Conservation (phyloP, 2,329 filamentous ascomycete genomes). For the Arachnomyces sp. region DNA sequence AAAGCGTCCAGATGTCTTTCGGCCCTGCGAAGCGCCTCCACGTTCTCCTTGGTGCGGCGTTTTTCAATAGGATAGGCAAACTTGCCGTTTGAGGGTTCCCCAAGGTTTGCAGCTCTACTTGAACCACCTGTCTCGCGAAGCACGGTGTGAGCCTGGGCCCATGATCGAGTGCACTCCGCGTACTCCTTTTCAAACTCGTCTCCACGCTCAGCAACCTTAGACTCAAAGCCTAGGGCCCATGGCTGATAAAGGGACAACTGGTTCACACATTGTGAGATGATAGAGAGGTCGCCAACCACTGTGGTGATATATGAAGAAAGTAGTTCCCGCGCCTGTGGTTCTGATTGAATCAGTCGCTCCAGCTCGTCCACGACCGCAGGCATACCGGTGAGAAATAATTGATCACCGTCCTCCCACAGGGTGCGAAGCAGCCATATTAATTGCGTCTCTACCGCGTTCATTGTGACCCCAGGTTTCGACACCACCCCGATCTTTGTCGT, state of each 20-base stretch:
- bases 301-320: slow-evolving; percentile 31
- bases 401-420: slow-evolving; percentile 30
- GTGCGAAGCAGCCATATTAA: slow-evolving; percentile 30
- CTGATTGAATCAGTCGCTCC: slow-evolving; percentile 35
- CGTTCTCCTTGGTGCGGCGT: slow-evolving; percentile 38
- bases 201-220: slow-evolving; percentile 15
- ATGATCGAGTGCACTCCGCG: not conserved
- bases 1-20: slow-evolving; percentile 43
- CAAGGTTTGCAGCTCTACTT: slow-evolving; percentile 14
- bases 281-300: slow-evolving; percentile 38
- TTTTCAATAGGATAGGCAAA: slow-evolving; percentile 45
- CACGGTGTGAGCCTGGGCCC: not conserved
- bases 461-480: slow-evolving; percentile 12
- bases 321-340: slow-evolving; percentile 28
- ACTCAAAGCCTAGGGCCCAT: slow-evolving; percentile 39
- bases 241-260: slow-evolving; percentile 43
- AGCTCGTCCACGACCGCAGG: slow-evolving; percentile 41
- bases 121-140: not conserved
- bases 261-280: slow-evolving; percentile 37
- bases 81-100: slow-evolving; percentile 28
- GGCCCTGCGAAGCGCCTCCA: slow-evolving; percentile 37
- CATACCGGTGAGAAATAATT: slow-evolving; percentile 27
- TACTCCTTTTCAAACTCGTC: slow-evolving; percentile 18
- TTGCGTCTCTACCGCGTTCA: slow-evolving; percentile 15
- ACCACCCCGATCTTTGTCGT: slow-evolving; percentile 16